phyloP scores from a whole-genome alignment of 805 yeast species.

The Wickerhamomyces pijperi region DNA sequence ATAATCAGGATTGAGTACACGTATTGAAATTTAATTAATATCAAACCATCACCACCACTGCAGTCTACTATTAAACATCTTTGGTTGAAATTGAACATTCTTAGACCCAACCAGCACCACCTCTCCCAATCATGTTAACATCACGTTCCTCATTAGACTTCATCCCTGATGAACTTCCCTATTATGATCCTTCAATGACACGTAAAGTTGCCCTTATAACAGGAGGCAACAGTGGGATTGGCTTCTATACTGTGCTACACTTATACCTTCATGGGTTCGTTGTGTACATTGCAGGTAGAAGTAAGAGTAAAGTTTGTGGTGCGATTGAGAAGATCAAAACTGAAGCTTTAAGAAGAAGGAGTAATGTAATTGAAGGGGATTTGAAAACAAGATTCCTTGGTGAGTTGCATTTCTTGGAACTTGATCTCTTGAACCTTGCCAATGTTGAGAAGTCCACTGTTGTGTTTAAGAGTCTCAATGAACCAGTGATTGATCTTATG shows the following conservation, averaged over 20 bases:
- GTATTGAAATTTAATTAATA: too few species aligned
- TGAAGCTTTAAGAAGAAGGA: conserved; percentile 32
- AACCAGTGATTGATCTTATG: conserved; percentile 43
- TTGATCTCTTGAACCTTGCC: conserved; percentile 37
- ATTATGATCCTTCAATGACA: conserved; percentile 40
- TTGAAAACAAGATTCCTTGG: conserved; percentile 29
- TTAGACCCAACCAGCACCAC: not conserved
- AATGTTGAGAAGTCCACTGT: conserved; percentile 39
- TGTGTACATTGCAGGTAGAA: conserved; percentile 69
- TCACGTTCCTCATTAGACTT: not conserved
- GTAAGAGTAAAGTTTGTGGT: conserved; percentile 38
- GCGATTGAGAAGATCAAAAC: conserved; percentile 44
- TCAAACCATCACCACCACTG: too few species aligned
- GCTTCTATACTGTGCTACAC: conserved; percentile 66
- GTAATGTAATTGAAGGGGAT: conserved; percentile 6
- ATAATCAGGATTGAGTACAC: too few species aligned
- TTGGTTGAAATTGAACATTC: too few species aligned
- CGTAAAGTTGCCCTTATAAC: conserved; percentile 63
- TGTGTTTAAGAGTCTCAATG: conserved; percentile 30
- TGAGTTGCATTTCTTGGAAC: conserved; percentile 35
- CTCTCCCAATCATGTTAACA: not conserved
- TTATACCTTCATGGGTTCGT: conserved; percentile 69
- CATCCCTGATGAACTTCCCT: conserved; percentile 43
- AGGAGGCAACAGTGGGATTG: conserved; percentile 77
- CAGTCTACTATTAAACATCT: too few species aligned